Evolutionary conservation across 208 protist genomes (phyloP).

Genomic region (Trypanosoma platydactyli): DNA sequence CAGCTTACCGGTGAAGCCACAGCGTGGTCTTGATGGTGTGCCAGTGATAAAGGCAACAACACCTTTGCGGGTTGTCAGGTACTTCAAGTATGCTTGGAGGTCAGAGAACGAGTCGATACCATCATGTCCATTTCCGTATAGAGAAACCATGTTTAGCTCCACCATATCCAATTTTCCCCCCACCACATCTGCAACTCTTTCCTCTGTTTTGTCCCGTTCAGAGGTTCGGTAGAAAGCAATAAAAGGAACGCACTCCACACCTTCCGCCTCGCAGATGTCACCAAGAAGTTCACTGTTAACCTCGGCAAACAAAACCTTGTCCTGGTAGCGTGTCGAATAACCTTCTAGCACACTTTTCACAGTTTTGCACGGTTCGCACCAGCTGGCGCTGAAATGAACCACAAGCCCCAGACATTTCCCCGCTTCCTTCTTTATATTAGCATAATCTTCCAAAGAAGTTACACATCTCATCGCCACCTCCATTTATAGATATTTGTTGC

Average conservation of each 20-base stretch:
- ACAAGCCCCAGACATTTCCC: slow-evolving; percentile 54
- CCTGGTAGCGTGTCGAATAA: slow-evolving; percentile 40
- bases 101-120: slow-evolving; percentile 52
- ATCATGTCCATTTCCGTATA: slow-evolving; percentile 66
- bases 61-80: slow-evolving; percentile 74
- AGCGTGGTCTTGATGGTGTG: slow-evolving; percentile 83
- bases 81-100: slow-evolving; percentile 80
- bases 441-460: slow-evolving; percentile 44
- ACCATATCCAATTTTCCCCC: slow-evolving; percentile 80
- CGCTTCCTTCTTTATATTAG: slow-evolving; percentile 52
- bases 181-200: slow-evolving; percentile 79
- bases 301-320: slow-evolving; percentile 69
- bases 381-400: slow-evolving; percentile 87
- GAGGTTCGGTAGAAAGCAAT: slow-evolving; percentile 85
- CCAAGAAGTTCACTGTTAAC: slow-evolving; percentile 66
- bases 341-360: slow-evolving; percentile 59
- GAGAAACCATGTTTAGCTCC: slow-evolving; percentile 69
- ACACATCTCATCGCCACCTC: slow-evolving; percentile 63
- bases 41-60: slow-evolving; percentile 94
- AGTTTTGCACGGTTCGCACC: slow-evolving; percentile 87
- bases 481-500: no score
- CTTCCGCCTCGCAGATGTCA: slow-evolving; percentile 74
- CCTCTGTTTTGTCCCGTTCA: slow-evolving; percentile 31
- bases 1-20: slow-evolving; percentile 87
- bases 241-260: slow-evolving; percentile 87